Evolutionary conservation across 768 basidiomycete genomes (phyloP).

Genomic region (Rhodotorula sphaerocarpa): DNA sequence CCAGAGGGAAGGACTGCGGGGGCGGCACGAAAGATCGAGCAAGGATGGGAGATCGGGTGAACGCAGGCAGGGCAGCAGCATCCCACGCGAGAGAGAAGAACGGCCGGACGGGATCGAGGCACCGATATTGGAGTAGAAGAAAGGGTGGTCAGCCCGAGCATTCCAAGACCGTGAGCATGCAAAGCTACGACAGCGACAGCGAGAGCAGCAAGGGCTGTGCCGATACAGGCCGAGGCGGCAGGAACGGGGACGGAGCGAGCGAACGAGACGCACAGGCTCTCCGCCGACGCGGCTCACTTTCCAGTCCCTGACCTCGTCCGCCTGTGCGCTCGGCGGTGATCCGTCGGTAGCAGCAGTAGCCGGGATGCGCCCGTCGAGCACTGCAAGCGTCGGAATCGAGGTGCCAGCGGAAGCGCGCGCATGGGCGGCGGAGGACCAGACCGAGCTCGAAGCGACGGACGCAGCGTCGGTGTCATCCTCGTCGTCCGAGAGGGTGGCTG

Average conservation of each 20-base stretch:
- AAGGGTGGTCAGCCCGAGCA: neutral
- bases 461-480: constrained; percentile 21
- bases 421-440: constrained; percentile 8
- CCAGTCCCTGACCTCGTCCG: constrained; percentile 8
- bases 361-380: constrained; percentile 19
- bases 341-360: no score
- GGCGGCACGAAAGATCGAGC: neutral
- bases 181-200: no score
- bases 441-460: constrained; percentile 8
- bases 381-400: constrained; percentile 19
- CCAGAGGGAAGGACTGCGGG: constrained; percentile 27
- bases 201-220: no score
- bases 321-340: no score
- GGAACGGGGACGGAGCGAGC: neutral
- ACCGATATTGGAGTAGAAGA: neutral
- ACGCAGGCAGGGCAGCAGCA: neutral
- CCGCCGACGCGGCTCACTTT: constrained; percentile 26
- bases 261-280: constrained; percentile 16
- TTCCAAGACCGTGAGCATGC: neutral
- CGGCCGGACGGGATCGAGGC: no score
- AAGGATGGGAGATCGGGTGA: no score
- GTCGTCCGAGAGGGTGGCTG: constrained; percentile 27
- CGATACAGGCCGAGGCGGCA: neutral
- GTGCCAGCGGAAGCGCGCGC: constrained; percentile 23
- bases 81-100: neutral